These are phyloP conservation scores for Aspergillus fructus DNA, from an alignment of 2,329 filamentous ascomycete genomes.

Conservation along the genomic window DNA sequence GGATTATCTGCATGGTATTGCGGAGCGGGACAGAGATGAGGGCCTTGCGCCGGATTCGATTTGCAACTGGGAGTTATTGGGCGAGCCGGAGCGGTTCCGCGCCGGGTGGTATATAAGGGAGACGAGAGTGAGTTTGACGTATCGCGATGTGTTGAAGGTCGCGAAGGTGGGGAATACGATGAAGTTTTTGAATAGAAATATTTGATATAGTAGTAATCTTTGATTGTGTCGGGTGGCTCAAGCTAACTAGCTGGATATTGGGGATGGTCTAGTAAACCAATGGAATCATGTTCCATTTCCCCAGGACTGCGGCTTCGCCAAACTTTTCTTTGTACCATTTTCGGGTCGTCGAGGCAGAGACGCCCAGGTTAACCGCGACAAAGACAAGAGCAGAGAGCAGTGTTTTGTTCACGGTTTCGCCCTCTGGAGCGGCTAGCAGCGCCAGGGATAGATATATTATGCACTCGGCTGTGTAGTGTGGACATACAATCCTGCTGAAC, in stretches of 20 bases:
- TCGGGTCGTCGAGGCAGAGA: conserved; percentile 76
- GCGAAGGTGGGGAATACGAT: conserved; percentile 70
- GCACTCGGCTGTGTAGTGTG: conserved; percentile 90
- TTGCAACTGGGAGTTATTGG: conserved; percentile 59
- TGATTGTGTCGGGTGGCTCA: not conserved
- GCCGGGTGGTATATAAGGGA: conserved; percentile 48
- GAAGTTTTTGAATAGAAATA: conserved; percentile 46
- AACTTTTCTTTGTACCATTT: conserved; percentile 79
- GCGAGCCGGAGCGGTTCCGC: conserved; percentile 36
- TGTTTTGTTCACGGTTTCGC: conserved; percentile 68
- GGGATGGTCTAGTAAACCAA: conserved; percentile 30
- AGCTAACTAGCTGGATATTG: not conserved
- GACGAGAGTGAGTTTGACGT: conserved; percentile 61
- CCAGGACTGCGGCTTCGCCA: conserved; percentile 61
- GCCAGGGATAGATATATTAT: conserved; percentile 78
- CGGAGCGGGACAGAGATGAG: conserved; percentile 59
- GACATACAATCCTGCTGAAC: conserved; percentile 73
- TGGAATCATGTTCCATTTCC: conserved; percentile 76
- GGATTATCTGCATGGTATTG: conserved; percentile 61
- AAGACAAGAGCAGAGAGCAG: conserved; percentile 70
- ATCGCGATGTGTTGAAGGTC: conserved; percentile 83
- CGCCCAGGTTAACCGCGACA: conserved; percentile 74
- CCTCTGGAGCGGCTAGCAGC: conserved; percentile 68
- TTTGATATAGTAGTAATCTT: conserved; percentile 16
- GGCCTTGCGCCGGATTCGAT: conserved; percentile 55